Percentiles rank a stretch among this genome's conserved stretches.
These are phyloP conservation scores for Anisogramma anomala DNA, from an alignment of 2,329 filamentous ascomycete genomes.

Conservation along the genomic window DNA sequence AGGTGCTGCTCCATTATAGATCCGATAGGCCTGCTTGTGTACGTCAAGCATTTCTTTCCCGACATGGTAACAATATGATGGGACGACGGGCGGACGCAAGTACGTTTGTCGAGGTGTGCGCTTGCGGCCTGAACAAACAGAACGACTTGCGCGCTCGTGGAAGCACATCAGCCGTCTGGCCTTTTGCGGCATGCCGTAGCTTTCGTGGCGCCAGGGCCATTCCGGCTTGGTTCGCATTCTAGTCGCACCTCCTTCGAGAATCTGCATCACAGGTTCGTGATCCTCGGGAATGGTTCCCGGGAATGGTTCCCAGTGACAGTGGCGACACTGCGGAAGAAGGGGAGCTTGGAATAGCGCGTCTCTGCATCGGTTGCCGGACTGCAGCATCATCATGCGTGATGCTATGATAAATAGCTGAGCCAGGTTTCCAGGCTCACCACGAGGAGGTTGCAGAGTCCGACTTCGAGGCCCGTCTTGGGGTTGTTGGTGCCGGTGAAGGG, in stretches of 20 bases:
- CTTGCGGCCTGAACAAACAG: too few relatives aligned
- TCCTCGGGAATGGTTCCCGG: neutral
- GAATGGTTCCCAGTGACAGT: neutral
- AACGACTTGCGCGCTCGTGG: too few relatives aligned
- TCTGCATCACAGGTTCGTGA: neutral
- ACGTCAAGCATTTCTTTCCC: too few relatives aligned
- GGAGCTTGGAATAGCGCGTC: neutral
- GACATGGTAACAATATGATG: too few relatives aligned
- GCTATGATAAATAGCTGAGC: neutral
- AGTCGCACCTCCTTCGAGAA: too few relatives aligned
- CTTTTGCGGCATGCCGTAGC: too few relatives aligned
- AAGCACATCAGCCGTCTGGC: too few relatives aligned
- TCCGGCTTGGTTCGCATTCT: too few relatives aligned
- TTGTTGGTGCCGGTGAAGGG: too few relatives aligned
- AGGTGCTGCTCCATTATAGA: neutral
- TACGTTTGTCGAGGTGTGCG: too few relatives aligned
- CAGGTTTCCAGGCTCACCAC: slow-evolving; percentile 13
- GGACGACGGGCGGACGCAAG: too few relatives aligned
- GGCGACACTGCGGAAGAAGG: neutral
- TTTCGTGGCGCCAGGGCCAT: too few relatives aligned
- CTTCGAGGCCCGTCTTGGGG: slow-evolving; percentile 8
- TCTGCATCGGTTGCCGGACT: slow-evolving; percentile 10
- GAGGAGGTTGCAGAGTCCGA: slow-evolving; percentile 12
- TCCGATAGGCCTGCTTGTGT: slow-evolving; percentile 3
- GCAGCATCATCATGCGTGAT: neutral